A percentile compares a stretch with the other conserved stretches of the same genome.
Evolutionary conservation across 495 filamentous ascomycete genomes (phyloP).

Genomic region (Aspergillus hancockii): DNA sequence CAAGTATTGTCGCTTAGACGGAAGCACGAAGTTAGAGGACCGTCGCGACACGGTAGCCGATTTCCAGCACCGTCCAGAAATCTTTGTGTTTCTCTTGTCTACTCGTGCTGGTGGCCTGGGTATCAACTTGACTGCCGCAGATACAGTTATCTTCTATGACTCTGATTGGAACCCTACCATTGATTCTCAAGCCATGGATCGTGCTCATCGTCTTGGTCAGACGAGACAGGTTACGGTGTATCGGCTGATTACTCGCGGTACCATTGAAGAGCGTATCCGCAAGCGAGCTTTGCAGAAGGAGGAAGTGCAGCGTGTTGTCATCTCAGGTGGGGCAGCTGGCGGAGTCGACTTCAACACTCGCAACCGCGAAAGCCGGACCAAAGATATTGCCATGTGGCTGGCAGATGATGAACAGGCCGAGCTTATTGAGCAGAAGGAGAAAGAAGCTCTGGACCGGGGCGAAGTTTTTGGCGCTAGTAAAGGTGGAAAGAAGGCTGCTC

Average conservation of each 20-base stretch:
- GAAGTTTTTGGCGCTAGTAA: slow-evolving; percentile 51
- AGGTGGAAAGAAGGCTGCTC: slow-evolving; percentile 54
- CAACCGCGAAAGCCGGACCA: slow-evolving; percentile 84
- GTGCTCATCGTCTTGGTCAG: slow-evolving; percentile 95
- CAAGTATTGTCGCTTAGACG: slow-evolving; percentile 95
- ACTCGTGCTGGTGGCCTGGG: slow-evolving; percentile 96
- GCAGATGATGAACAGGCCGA: slow-evolving; percentile 94
- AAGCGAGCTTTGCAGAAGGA: slow-evolving; percentile 98
- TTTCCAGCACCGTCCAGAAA: slow-evolving; percentile 89
- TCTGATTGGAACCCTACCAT: slow-evolving; percentile 99
- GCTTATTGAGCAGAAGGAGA: slow-evolving; percentile 84
- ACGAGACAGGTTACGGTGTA: slow-evolving; percentile 96
- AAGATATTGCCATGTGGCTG: slow-evolving; percentile 96
- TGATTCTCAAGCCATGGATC: slow-evolving; percentile 98
- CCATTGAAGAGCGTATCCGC: slow-evolving; percentile 97
- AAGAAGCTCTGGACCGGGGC: slow-evolving; percentile 67
- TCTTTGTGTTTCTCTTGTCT: slow-evolving; percentile 94
- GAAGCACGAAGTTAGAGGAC: slow-evolving; percentile 97
- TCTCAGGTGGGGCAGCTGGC: slow-evolving; percentile 80
- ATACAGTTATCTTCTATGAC: slow-evolving; percentile 99
- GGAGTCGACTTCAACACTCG: slow-evolving; percentile 93
- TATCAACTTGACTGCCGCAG: slow-evolving; percentile 91
- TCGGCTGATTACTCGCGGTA: slow-evolving; percentile 93
- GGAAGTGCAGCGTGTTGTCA: slow-evolving; percentile 98
- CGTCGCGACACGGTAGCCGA: slow-evolving; percentile 94